Evolutionary conservation across 805 yeast genomes (phyloP).

Genomic region (Saturnispora serradocipensis): DNA sequence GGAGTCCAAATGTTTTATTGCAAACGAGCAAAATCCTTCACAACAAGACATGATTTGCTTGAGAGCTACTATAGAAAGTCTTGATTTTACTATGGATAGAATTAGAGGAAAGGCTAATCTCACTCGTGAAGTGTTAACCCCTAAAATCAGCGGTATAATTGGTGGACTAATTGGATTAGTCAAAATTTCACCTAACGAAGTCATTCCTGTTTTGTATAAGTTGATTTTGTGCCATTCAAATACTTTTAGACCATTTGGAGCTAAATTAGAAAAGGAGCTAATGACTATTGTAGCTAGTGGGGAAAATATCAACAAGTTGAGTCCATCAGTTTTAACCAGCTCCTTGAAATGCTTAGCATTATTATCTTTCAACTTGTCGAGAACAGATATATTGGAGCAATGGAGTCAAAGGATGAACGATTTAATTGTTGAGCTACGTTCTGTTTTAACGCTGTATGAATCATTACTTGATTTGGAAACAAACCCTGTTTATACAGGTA

Average conservation of each 20-base stretch:
- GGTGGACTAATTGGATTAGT: slow-evolving; percentile 40
- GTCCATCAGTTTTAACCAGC: slow-evolving; percentile 30
- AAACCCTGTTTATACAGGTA: slow-evolving; percentile 39
- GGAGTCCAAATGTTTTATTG: slow-evolving; percentile 29
- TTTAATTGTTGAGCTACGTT: slow-evolving; percentile 44
- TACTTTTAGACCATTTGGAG: slow-evolving; percentile 71
- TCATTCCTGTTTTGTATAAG: slow-evolving; percentile 33
- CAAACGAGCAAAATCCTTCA: slow-evolving; percentile 23
- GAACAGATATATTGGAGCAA: slow-evolving; percentile 37
- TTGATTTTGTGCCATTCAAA: slow-evolving; percentile 56
- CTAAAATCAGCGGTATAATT: slow-evolving; percentile 60
- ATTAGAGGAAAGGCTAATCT: slow-evolving; percentile 76
- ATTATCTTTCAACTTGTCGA: slow-evolving; percentile 45
- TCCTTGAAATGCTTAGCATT: slow-evolving; percentile 46
- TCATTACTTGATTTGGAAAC: slow-evolving; percentile 49
- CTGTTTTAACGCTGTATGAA: slow-evolving; percentile 46
- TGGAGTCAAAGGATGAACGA: slow-evolving; percentile 40
- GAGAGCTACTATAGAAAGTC: slow-evolving; percentile 32
- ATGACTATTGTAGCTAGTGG: slow-evolving; percentile 27
- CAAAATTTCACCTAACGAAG: slow-evolving; percentile 29
- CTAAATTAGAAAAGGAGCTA: slow-evolving; percentile 45
- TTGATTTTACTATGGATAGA: slow-evolving; percentile 33
- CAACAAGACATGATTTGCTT: slow-evolving; percentile 21
- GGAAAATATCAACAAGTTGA: slow-evolving; percentile 31
- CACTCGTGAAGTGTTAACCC: slow-evolving; percentile 75